Conservation (phyloP, 78 protist genomes). For the Dictyostelium purpureum region DNA sequence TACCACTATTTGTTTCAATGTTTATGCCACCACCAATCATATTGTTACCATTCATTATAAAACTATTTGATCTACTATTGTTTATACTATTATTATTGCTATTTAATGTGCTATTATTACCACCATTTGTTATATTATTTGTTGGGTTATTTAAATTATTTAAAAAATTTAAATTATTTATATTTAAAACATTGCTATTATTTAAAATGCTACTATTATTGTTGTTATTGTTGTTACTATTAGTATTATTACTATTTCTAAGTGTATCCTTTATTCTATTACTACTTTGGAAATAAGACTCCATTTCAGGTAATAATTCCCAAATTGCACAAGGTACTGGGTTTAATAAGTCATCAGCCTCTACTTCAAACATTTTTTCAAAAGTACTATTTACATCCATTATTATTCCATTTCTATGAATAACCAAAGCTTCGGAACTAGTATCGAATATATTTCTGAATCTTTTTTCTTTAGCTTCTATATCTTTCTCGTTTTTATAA, state of each 20-base stretch:
- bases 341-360: neutral
- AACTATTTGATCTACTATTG: neutral
- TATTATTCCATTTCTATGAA: conserved; percentile 48
- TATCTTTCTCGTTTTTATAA: conserved; percentile 26
- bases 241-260: neutral
- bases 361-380: conserved; percentile 69
- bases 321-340: conserved; percentile 27
- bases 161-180: neutral
- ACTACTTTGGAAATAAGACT: neutral
- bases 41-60: neutral
- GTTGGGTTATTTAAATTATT: neutral
- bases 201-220: neutral
- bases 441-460: conserved; percentile 38
- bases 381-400: conserved; percentile 58
- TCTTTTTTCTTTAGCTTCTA: conserved; percentile 38
- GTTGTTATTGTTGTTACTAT: neutral
- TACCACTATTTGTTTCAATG: neutral
- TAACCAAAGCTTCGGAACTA: conserved; percentile 51
- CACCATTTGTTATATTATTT: too few species aligned
- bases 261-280: neutral
- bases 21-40: too few species aligned
- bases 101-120: neutral
- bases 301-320: conserved; percentile 68
- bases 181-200: neutral
- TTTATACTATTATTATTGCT: neutral